Base-by-base conservation (phyloP, 2,329 filamentous ascomycete genomes). In the Colletotrichum tropicicola region DNA sequence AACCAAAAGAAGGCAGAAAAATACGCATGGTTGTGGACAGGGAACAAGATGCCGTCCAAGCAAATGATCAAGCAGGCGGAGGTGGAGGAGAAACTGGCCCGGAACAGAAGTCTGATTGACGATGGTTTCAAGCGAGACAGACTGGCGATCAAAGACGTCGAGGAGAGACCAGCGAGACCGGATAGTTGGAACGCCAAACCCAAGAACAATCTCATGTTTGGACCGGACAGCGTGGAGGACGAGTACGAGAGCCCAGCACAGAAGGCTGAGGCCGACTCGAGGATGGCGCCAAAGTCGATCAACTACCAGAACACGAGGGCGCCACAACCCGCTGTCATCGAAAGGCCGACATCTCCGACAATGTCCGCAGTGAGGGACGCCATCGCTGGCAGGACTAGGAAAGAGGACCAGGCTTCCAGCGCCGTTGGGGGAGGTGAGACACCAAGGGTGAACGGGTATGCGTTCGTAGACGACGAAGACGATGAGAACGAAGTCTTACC, bases 361-460 rank as follows among this genome's bases (percentile, higher is more conserved):
- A 83, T 97, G 66, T 96, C 93, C 5, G 91, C 94, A 1, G 87
- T 98, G 21, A 88, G 91, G 68, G 93, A 94, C 70, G 94, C 94
- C 8, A 93, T 98, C 59, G 89, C 91, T 1, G 93, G 94, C 9
- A 87, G 83, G 7, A 88, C 91, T 5, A 86, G 88, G 8, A 80
- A 83, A 2, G 85, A 83, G 8, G 87, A 90, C 23, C 87, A 88
- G 12, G 89, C 93, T 69, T 87, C 87, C 0, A 80, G 72, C 6
- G 81, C 77, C 5, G 75, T 81, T 9, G 83, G 83, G 1, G 91
- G 90, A 15, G 86, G 85, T 62, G 94, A 97, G 76, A 98, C 95
- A 0, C 96, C 95, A 0, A 87, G 93, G 2, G 92, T 98, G 0
- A 97, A 97, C 68, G 96, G 96, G 1, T 99, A 98, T 75, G 88